These are phyloP conservation scores for Arachis monticola DNA, from an alignment of 331 rosid species.

Conservation along the genomic window DNA sequence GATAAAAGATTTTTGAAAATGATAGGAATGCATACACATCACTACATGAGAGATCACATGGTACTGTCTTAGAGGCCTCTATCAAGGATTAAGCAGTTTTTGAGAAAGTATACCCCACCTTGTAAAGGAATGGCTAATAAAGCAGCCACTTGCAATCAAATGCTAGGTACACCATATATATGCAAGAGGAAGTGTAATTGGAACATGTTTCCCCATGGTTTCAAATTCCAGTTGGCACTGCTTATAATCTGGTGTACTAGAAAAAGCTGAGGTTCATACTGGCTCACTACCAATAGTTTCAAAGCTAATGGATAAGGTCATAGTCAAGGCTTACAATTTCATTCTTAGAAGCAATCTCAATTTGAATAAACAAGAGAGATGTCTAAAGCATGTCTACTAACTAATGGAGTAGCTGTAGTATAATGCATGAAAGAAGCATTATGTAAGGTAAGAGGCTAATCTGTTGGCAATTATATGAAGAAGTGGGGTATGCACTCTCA, in stretches of 20 bases:
- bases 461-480: conserved; percentile 20
- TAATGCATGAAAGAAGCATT: background rate
- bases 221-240: too few species aligned
- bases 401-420: background rate
- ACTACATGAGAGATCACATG: conserved; percentile 41
- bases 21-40: background rate
- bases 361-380: background rate
- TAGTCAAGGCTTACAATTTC: background rate
- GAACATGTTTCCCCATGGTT: too few species aligned
- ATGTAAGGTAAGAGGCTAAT: background rate
- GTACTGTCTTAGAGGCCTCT: conserved; percentile 38
- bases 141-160: background rate
- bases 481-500: conserved; percentile 19
- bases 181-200: too few species aligned
- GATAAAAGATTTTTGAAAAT: background rate
- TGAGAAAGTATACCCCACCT: conserved; percentile 9
- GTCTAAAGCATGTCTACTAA: background rate
- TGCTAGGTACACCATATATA: background rate
- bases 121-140: background rate
- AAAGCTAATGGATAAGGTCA: too few species aligned
- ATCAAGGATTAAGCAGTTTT: background rate
- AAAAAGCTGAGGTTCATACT: too few species aligned
- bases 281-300: too few species aligned
- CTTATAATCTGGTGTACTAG: too few species aligned
- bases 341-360: background rate